Evolutionary conservation across 371 early-diverging fungal species (phyloP).

Genomic region (Circinella umbellata): DNA sequence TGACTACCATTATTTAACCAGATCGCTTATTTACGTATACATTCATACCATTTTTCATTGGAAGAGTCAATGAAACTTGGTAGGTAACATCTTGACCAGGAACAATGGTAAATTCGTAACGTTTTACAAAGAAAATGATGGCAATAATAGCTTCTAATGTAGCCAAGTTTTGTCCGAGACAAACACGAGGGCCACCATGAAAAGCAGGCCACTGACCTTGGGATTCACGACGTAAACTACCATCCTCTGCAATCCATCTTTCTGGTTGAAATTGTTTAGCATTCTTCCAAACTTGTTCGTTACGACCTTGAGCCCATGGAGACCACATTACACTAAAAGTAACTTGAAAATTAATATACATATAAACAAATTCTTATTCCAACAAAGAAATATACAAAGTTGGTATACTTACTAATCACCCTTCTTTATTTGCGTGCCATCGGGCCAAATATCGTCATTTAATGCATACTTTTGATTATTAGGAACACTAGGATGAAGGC

Average conservation of each 20-base stretch:
- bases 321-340: conserved; percentile 39
- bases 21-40: conserved; percentile 37
- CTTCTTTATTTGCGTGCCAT: conserved; percentile 64
- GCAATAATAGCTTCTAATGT: conserved; percentile 56
- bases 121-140: conserved; percentile 47
- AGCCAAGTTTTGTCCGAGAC: conserved; percentile 53
- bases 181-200: conserved; percentile 56
- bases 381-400: no score
- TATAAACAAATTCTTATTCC: no score
- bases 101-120: conserved; percentile 50
- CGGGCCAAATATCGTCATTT: conserved; percentile 72
- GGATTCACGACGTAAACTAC: conserved; percentile 30
- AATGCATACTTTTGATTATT: conserved; percentile 65
- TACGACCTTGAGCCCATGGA: conserved; percentile 60
- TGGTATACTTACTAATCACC: conserved; percentile 39
- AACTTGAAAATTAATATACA: no score
- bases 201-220: conserved; percentile 50
- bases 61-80: conserved; percentile 46
- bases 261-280: conserved; percentile 63
- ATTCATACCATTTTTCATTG: conserved; percentile 56
- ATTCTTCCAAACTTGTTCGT: conserved; percentile 65
- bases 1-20: not conserved
- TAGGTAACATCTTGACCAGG: conserved; percentile 48
- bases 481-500: conserved; percentile 78
- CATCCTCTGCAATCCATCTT: conserved; percentile 53